Percentiles rank a stretch among this genome's conserved stretches.
phyloP scores from a whole-genome alignment of 768 basidiomycete genomes.

The Gautieria morchelliformis region DNA sequence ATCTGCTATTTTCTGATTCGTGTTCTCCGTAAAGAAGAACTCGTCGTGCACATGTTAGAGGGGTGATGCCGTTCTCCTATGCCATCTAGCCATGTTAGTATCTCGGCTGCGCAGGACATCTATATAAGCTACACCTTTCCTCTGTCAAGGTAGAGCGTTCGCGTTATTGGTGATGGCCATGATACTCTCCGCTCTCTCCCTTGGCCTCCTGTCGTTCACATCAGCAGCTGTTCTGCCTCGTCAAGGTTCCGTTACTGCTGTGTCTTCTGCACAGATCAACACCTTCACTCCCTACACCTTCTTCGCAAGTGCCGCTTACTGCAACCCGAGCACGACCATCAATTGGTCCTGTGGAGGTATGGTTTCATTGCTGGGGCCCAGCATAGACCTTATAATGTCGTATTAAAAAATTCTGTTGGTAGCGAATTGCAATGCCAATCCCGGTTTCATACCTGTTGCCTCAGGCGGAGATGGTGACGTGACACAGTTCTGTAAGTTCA shows the following conservation, averaged over 20 bases:
- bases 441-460: constrained; percentile 33
- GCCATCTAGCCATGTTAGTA: no score
- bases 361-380: neutral
- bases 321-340: constrained; percentile 30
- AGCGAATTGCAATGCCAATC: constrained; percentile 39
- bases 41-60: no score
- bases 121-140: no score
- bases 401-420: neutral
- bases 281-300: constrained; percentile 38
- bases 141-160: no score
- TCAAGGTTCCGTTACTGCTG: constrained; percentile 2
- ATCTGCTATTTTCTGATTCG: no score
- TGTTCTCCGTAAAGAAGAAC: no score
- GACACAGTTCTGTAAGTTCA: constrained; percentile 32
- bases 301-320: constrained; percentile 45
- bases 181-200: neutral
- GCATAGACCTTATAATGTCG: neutral
- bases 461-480: constrained; percentile 34
- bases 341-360: constrained; percentile 49
- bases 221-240: constrained; percentile 2
- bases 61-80: no score
- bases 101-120: no score
- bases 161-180: no score
- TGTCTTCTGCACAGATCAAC: constrained; percentile 27
- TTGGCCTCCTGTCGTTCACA: neutral